Evolutionary conservation across 306 rosid species (phyloP), one percentile per base, ranked within the genome.

Genomic region (Lablab purpureus): DNA sequence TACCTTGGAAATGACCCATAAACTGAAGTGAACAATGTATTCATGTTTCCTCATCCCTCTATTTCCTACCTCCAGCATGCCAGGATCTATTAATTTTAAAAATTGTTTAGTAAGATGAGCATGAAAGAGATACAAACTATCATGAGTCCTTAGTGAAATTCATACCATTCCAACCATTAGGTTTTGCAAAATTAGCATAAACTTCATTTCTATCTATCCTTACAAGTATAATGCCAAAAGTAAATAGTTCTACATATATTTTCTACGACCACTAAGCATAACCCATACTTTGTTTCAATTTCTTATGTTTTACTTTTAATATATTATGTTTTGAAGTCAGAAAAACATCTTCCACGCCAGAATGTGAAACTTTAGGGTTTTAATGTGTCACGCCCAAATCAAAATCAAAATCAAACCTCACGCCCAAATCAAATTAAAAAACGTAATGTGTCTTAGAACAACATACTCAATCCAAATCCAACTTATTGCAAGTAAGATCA

Each of bases 141-240:
- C 58, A 51, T 51, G n/a, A 49, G 22, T 21, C 36, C 12, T 22
- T 37, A 23, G 43, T 21, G 58, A 60, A 74, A 52, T 60, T 74
- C 90, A 41, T 34, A 94, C 99, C 99, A 72, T 92, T 94, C 99
- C 97, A 94, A 54, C 99, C 99, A 70, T 97, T 97, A 13, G 99
- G 97, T 74, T 91, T 82, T 30, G 97, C 97, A 40, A 30, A 70
- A 4, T 87, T 88, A 71, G 97, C 99, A 40, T 94, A 92, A 43
- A 78, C 58, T 73, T 94, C 97, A 80, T 94, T 94, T 82, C 69
- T 56, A 72, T 94, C 99, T 10, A 97, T 97, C 77, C 79, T 88
- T 50, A 97, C 78, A 60, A 91, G 22, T 95, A 94, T 94, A 73
- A 97, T 92, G 89, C 82, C 59, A 86, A 69, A 59, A 25, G 52